phyloP scores from a whole-genome alignment of 805 yeast species.

The Nakazawaea wyomingensis region DNA sequence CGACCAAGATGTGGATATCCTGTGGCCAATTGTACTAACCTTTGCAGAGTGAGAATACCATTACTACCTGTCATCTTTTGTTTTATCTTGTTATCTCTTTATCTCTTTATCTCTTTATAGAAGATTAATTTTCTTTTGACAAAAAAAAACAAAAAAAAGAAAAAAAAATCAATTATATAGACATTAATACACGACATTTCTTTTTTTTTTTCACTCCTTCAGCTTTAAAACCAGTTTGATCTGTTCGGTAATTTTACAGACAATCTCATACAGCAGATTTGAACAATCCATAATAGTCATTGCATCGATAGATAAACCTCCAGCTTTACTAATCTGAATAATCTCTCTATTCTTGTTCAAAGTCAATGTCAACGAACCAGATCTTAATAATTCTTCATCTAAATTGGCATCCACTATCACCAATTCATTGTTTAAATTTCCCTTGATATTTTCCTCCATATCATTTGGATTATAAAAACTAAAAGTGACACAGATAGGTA shows the following conservation, averaged over 20 bases:
- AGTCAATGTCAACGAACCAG: conserved; percentile 80
- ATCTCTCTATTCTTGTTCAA: conserved; percentile 86
- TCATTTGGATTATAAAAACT: conserved; percentile 73
- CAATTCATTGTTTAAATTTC: conserved; percentile 54
- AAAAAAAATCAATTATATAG: no score
- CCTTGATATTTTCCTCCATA: conserved; percentile 65
- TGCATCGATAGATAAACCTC: conserved; percentile 83
- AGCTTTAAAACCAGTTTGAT: conserved; percentile 51
- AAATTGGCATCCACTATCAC: conserved; percentile 70
- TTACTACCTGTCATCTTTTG: neutral
- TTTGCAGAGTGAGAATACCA: neutral
- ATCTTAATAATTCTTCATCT: conserved; percentile 71
- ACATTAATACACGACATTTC: neutral
- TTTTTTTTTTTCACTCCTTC: conserved; percentile 28
- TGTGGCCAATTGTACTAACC: neutral
- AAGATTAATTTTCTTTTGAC: neutral
- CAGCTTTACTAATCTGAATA: conserved; percentile 86
- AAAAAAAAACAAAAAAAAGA: neutral
- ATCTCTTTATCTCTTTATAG: neutral
- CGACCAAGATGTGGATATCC: conserved; percentile 16
- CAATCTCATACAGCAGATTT: conserved; percentile 57
- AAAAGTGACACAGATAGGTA: conserved; percentile 86
- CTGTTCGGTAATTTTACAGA: conserved; percentile 57
- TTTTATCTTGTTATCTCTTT: neutral
- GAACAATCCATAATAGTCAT: conserved; percentile 61